phyloP scores from a whole-genome alignment of 2,329 filamentous ascomycete genomes.

The Claviceps paspali region DNA sequence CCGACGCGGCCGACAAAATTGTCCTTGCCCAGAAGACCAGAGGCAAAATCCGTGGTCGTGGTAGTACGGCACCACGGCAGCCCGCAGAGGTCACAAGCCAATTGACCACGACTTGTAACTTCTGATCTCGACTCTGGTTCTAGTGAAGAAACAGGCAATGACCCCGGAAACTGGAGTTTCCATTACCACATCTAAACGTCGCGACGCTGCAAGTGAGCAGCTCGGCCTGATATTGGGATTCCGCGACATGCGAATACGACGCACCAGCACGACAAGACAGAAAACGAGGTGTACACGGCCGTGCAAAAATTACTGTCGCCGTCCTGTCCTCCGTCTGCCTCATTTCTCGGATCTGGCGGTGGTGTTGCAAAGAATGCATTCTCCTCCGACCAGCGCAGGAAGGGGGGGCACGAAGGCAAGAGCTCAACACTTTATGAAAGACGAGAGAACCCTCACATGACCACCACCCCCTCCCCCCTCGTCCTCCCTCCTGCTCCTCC shows the following conservation, averaged over 20 bases:
- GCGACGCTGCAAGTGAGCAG: background rate
- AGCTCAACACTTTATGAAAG: background rate
- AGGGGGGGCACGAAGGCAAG: background rate
- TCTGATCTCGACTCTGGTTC: background rate
- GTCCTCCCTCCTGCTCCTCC: no score
- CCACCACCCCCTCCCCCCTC: no score
- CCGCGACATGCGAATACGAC: background rate
- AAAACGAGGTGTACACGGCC: background rate
- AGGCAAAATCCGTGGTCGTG: no score
- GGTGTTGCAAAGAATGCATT: background rate
- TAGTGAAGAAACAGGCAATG: background rate
- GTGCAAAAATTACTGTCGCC: background rate
- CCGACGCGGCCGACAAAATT: background rate
- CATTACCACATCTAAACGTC: slow-evolving; percentile 8
- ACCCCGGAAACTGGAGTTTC: slow-evolving; percentile 4
- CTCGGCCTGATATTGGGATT: background rate
- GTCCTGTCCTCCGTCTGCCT: no score
- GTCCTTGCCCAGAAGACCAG: no score
- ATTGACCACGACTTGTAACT: background rate
- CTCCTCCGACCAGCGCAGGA: background rate
- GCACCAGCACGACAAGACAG: slow-evolving; percentile 1
- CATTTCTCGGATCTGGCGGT: background rate
- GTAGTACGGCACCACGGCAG: no score
- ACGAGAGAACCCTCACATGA: slow-evolving; percentile 7
- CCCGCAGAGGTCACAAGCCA: background rate